phyloP scores from a whole-genome alignment of 2,329 filamentous ascomycete species.

The Phialophora expanda region DNA sequence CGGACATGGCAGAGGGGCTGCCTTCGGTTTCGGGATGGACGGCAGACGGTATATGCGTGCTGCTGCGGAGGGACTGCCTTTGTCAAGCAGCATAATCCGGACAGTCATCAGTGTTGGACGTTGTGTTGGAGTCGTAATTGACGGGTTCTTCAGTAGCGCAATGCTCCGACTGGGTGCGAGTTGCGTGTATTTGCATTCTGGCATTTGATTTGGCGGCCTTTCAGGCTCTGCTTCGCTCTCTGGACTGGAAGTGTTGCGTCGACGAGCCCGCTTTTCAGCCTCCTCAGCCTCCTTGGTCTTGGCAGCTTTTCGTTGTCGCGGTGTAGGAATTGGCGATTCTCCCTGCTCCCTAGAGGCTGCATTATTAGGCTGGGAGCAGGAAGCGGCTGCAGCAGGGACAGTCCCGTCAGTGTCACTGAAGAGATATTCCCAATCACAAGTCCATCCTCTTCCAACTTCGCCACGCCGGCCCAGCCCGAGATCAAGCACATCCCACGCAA shows the following conservation, averaged over 20 bases:
- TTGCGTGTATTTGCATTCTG: constrained; percentile 47
- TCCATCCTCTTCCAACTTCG: constrained; percentile 80
- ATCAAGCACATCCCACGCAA: constrained; percentile 74
- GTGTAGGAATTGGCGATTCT: constrained; percentile 23
- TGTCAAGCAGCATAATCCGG: constrained; percentile 68
- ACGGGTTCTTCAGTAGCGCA: constrained; percentile 43
- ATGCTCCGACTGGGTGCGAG: constrained; percentile 49
- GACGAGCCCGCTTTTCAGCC: constrained; percentile 16
- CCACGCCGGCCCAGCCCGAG: constrained; percentile 76
- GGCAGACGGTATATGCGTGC: constrained; percentile 89
- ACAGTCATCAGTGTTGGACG: constrained; percentile 61
- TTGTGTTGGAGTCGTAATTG: constrained; percentile 34
- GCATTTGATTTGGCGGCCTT: neutral
- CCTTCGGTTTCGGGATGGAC: constrained; percentile 37
- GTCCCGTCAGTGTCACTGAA: constrained; percentile 45
- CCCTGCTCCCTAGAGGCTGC: neutral
- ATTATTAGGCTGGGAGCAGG: neutral
- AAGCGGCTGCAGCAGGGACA: neutral
- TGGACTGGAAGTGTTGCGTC: constrained; percentile 31
- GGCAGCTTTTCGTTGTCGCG: constrained; percentile 37
- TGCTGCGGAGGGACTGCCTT: constrained; percentile 72
- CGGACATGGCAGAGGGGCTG: neutral
- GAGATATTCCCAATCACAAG: constrained; percentile 81
- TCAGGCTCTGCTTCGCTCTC: constrained; percentile 31
- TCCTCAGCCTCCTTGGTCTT: constrained; percentile 25